phyloP scores from a whole-genome alignment of 495 filamentous ascomycete species.

The Terfezia claveryi region DNA sequence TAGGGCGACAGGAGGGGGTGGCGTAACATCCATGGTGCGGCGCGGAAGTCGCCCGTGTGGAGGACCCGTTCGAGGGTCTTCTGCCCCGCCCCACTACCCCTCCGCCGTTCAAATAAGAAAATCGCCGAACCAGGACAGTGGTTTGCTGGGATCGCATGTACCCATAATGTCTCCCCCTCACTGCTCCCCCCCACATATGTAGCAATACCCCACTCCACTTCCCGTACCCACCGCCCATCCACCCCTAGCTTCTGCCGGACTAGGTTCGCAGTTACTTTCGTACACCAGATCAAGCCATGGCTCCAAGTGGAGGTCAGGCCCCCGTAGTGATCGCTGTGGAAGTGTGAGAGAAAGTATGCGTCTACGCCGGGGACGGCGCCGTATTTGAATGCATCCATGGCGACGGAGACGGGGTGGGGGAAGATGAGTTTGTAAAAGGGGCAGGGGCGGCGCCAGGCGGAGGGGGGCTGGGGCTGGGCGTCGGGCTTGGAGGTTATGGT shows the following conservation, averaged over 20 bases:
- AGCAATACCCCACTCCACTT: slow-evolving; percentile 66
- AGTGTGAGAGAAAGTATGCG: slow-evolving; percentile 94
- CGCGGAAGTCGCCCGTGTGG: slow-evolving; percentile 91
- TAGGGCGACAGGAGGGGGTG: slow-evolving; percentile 57
- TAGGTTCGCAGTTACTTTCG: slow-evolving; percentile 70
- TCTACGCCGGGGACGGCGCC: slow-evolving; percentile 77
- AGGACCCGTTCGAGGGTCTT: slow-evolving; percentile 45
- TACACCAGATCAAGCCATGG: slow-evolving; percentile 93
- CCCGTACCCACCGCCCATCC: slow-evolving; percentile 62
- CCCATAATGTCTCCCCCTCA: slow-evolving; percentile 39
- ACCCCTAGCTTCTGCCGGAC: slow-evolving; percentile 70
- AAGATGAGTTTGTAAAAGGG: slow-evolving; percentile 98
- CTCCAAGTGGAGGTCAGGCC: slow-evolving; percentile 72
- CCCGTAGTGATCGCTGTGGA: slow-evolving; percentile 93
- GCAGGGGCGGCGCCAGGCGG: slow-evolving; percentile 70
- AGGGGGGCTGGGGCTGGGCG: slow-evolving; percentile 64
- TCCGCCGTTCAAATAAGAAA: slow-evolving; percentile 69
- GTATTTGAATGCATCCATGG: slow-evolving; percentile 70
- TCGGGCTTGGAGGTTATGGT: slow-evolving; percentile 69
- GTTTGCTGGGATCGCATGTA: slow-evolving; percentile 92
- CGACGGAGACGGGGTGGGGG: slow-evolving; percentile 68
- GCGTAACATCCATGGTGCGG: slow-evolving; percentile 61
- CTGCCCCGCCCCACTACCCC: slow-evolving; percentile 31
- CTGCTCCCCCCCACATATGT: slow-evolving; percentile 25
- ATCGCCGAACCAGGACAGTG: slow-evolving; percentile 90